A percentile compares a stretch with the other conserved stretches of the same genome.
phyloP scores from a whole-genome alignment of 2,329 filamentous ascomycete species.

The Cordyceps javanica region DNA sequence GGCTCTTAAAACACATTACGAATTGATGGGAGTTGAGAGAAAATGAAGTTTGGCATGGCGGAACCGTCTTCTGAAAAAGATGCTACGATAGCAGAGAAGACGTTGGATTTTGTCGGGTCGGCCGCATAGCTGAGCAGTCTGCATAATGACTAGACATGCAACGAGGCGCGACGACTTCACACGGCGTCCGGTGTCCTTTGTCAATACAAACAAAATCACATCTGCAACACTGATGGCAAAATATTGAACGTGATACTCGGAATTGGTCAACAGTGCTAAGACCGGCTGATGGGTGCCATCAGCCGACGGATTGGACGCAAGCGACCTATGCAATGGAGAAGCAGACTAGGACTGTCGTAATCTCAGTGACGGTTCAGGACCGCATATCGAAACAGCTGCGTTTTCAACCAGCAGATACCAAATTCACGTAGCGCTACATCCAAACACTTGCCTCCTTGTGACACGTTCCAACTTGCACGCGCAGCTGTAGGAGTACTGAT shows the following conservation, averaged over 20 bases:
- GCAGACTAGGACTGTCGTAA: no score
- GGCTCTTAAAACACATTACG: constrained; percentile 43
- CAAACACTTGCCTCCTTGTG: not conserved
- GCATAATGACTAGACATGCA: constrained; percentile 24
- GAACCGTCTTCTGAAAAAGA: constrained; percentile 26
- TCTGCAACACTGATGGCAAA: constrained; percentile 18
- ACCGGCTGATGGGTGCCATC: no score
- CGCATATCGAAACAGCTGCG: no score
- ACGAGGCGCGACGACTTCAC: constrained; percentile 33
- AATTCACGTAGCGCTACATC: not conserved
- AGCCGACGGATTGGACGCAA: no score
- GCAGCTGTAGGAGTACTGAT: no score
- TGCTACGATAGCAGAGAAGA: constrained; percentile 27
- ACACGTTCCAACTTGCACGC: no score
- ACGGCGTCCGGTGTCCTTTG: constrained; percentile 36
- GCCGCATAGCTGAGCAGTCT: constrained; percentile 30
- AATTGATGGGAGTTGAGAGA: constrained; percentile 23
- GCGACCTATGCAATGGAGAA: no score
- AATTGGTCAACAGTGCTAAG: not conserved
- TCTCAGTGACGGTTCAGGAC: no score
- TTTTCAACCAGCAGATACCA: no score
- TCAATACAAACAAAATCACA: constrained; percentile 34
- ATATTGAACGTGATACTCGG: not conserved
- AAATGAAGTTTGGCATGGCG: constrained; percentile 25
- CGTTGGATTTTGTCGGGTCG: constrained; percentile 31